Evolutionary conservation across 2,329 filamentous ascomycete species (phyloP).

Genomic region (Scedosporium minutisporum): DNA sequence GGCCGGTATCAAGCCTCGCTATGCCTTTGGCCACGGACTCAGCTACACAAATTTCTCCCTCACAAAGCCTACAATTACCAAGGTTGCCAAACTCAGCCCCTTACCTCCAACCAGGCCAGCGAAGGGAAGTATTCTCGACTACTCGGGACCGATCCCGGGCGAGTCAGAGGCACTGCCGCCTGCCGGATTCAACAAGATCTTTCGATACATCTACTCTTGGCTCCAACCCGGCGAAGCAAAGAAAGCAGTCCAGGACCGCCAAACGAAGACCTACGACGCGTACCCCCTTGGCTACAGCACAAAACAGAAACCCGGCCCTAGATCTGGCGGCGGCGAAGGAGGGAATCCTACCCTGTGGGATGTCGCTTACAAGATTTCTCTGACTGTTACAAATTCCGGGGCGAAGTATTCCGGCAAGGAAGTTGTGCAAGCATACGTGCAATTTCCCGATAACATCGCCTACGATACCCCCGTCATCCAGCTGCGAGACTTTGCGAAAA

Average conservation of each 20-base stretch:
- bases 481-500: slow-evolving; percentile 66
- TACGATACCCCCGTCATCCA: slow-evolving; percentile 58
- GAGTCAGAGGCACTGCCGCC: slow-evolving; percentile 50
- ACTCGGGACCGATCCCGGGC: slow-evolving; percentile 42
- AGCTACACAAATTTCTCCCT: slow-evolving; percentile 69
- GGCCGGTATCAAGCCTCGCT: slow-evolving; percentile 62
- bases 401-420: slow-evolving; percentile 30
- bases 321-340: slow-evolving; percentile 59
- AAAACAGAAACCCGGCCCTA: slow-evolving; percentile 30
- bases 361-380: slow-evolving; percentile 28
- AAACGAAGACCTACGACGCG: slow-evolving; percentile 42
- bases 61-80: slow-evolving; percentile 35
- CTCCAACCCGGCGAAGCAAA: slow-evolving; percentile 33
- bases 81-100: slow-evolving; percentile 31
- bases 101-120: slow-evolving; percentile 23
- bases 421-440: slow-evolving; percentile 35
- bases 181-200: slow-evolving; percentile 44
- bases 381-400: slow-evolving; percentile 46
- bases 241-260: slow-evolving; percentile 27
- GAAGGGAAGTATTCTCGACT: slow-evolving; percentile 30
- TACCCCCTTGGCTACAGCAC: slow-evolving; percentile 60
- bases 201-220: slow-evolving; percentile 63
- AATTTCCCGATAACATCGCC: slow-evolving; percentile 24
- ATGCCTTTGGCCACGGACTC: slow-evolving; percentile 78
- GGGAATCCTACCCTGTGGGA: slow-evolving; percentile 60